A percentile compares a stretch with the other conserved stretches of the same genome.
Conservation (phyloP, 2,329 filamentous ascomycete species). For the Alternaria sp. region DNA sequence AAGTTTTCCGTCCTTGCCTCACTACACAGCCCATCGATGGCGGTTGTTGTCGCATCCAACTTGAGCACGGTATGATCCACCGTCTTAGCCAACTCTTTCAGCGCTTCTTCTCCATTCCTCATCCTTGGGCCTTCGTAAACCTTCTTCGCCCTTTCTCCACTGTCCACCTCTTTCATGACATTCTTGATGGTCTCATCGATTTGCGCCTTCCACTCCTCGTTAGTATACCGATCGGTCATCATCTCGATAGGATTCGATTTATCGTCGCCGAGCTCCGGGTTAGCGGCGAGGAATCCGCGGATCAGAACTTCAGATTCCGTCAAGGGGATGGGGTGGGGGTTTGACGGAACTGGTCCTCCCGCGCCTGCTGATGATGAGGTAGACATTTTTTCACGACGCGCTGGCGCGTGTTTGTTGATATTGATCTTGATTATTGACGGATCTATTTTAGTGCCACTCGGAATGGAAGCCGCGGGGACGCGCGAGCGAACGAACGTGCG, state of each 20-base stretch:
- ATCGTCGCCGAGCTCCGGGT: conserved; percentile 41
- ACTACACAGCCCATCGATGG: conserved; percentile 63
- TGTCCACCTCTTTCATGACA: conserved; percentile 39
- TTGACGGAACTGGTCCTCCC: conserved; percentile 7
- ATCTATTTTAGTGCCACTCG: conserved; percentile 9
- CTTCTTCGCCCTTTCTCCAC: conserved; percentile 37
- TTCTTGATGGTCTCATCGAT: conserved; percentile 48
- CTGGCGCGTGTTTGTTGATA: conserved; percentile 5
- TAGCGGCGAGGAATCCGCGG: conserved; percentile 44
- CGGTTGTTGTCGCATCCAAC: conserved; percentile 55
- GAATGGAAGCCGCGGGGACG: neutral
- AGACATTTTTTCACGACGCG: conserved; percentile 18
- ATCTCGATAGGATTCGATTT: conserved; percentile 39
- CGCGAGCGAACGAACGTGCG: conserved; percentile 10
- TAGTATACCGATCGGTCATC: conserved; percentile 56
- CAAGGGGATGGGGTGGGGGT: conserved; percentile 35
- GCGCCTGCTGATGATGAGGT: conserved; percentile 16
- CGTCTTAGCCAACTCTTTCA: conserved; percentile 45
- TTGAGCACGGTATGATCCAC: conserved; percentile 62
- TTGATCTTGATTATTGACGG: conserved; percentile 13
- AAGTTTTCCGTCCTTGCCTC: conserved; percentile 61
- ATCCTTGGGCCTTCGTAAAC: conserved; percentile 39
- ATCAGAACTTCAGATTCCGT: conserved; percentile 47
- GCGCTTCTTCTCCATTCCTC: conserved; percentile 36
- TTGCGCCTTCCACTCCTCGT: conserved; percentile 55